Evolutionary conservation across 2,329 filamentous ascomycete genomes (phyloP).

Genomic region (Epichloe uncinata): DNA sequence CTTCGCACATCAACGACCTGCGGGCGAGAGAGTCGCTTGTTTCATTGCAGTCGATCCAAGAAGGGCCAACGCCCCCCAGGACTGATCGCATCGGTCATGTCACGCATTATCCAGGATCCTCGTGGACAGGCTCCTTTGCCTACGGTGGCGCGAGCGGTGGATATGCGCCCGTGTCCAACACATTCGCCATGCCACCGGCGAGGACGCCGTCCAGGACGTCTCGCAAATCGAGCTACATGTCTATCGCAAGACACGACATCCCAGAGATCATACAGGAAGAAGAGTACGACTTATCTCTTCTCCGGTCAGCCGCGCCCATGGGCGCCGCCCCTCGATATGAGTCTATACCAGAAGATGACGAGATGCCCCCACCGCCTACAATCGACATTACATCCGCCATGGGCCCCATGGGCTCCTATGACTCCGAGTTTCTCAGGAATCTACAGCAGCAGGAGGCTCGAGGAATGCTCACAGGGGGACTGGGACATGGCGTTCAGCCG

Average conservation of each 20-base stretch:
- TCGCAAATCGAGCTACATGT: constrained; percentile 14
- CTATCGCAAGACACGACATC: constrained; percentile 10
- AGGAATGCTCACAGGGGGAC: constrained; percentile 42
- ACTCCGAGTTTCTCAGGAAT: constrained; percentile 29
- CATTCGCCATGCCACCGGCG: neutral
- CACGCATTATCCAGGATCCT: constrained; percentile 10
- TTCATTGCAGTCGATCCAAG: constrained; percentile 6
- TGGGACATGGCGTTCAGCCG: constrained; percentile 40
- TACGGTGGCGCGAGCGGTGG: constrained; percentile 13
- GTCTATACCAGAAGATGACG: constrained; percentile 18
- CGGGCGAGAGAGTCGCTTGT: constrained; percentile 14
- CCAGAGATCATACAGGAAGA: constrained; percentile 24
- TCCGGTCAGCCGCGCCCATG: constrained; percentile 28
- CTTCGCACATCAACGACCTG: constrained; percentile 11
- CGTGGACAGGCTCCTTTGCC: constrained; percentile 17
- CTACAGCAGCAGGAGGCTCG: constrained; percentile 39
- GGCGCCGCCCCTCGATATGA: constrained; percentile 20
- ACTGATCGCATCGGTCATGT: constrained; percentile 8
- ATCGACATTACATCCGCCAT: constrained; percentile 34
- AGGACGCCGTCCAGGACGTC: constrained; percentile 11
- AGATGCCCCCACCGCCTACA: constrained; percentile 13
- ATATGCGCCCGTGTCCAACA: constrained; percentile 17
- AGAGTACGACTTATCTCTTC: constrained; percentile 29
- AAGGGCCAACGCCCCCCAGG: constrained; percentile 7
- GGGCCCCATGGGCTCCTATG: constrained; percentile 31